Evolutionary conservation across 176 grass and related monocot genomes (phyloP).

Genomic region (Paspalum notatum): DNA sequence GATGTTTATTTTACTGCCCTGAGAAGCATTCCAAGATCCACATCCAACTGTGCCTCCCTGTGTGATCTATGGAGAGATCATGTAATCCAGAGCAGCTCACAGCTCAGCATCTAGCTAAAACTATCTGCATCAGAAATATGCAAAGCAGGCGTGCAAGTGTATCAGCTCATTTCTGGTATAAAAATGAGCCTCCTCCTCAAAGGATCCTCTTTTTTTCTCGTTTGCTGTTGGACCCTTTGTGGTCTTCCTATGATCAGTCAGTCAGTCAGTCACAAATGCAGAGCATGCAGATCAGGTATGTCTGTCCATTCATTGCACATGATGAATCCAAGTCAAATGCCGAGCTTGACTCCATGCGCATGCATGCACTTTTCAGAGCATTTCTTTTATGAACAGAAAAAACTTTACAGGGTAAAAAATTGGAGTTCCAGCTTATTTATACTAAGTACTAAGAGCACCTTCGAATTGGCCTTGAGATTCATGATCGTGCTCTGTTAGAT

Average conservation of each 20-base stretch:
- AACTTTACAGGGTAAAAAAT: neutral
- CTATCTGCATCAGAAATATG: slow-evolving; percentile 2
- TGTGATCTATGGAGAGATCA: slow-evolving; percentile 25
- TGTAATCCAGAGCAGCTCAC: neutral
- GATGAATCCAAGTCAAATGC: slow-evolving; percentile 49
- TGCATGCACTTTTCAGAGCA: slow-evolving; percentile 24
- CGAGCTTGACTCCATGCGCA: slow-evolving; percentile 47
- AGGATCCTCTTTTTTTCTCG: neutral
- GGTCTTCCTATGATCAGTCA: slow-evolving; percentile 32
- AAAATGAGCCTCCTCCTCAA: slow-evolving; percentile 11
- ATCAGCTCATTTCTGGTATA: slow-evolving; percentile 29
- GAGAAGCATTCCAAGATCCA: slow-evolving; percentile 50
- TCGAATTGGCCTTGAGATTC: neutral
- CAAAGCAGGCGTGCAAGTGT: slow-evolving; percentile 5
- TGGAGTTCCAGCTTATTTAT: neutral
- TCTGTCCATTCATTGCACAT: slow-evolving; percentile 35
- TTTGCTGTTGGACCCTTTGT: neutral
- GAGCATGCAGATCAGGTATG: slow-evolving; percentile 31
- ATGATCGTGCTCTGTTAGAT: neutral
- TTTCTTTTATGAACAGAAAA: neutral
- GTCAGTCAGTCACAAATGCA: slow-evolving; percentile 33
- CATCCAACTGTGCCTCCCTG: slow-evolving; percentile 25
- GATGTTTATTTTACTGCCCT: slow-evolving; percentile 35
- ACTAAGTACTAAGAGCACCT: neutral
- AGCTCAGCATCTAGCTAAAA: slow-evolving; percentile 11